Evolutionary conservation across 495 filamentous ascomycete genomes (phyloP).

Genomic region (Usnea hakonensis): DNA sequence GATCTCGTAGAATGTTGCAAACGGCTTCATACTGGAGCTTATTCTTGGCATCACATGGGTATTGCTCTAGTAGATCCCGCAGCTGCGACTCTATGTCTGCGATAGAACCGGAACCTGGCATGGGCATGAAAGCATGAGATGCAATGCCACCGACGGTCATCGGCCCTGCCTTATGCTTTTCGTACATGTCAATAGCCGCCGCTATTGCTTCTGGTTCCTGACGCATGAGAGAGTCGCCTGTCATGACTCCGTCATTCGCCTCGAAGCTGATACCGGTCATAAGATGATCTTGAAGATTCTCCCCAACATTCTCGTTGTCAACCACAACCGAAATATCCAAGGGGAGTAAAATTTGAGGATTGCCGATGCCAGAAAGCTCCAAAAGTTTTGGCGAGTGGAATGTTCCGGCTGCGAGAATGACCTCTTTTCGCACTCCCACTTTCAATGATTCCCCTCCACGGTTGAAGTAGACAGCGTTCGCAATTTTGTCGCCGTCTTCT

Average conservation of each 20-base stretch:
- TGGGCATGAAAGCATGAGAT: constrained; percentile 11
- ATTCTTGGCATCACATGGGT: constrained; percentile 2
- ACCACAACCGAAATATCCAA: constrained; percentile 37
- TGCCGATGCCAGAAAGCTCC: constrained; percentile 51
- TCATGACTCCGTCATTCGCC: constrained; percentile 6
- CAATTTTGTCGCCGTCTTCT: background rate
- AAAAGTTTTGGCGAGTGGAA: constrained; percentile 49
- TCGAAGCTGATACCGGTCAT: constrained; percentile 10
- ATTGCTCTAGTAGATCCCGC: constrained; percentile 4
- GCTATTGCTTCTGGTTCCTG: constrained; percentile 1
- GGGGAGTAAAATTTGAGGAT: constrained; percentile 25
- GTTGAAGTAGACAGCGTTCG: constrained; percentile 13
- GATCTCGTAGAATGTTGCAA: background rate
- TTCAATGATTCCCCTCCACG: constrained; percentile 23
- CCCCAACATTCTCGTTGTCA: constrained; percentile 38
- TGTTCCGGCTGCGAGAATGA: constrained; percentile 47
- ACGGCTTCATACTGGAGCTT: constrained; percentile 2
- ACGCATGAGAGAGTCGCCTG: constrained; percentile 1
- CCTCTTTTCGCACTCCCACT: constrained; percentile 31
- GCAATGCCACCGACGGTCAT: constrained; percentile 13
- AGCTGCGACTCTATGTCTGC: background rate
- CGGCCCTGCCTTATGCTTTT: constrained; percentile 14
- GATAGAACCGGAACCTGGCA: background rate
- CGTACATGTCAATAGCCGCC: constrained; percentile 13
- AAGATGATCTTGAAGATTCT: constrained; percentile 42